phyloP scores from a whole-genome alignment of 495 filamentous ascomycete genomes.

The Penicillium desertorum region DNA sequence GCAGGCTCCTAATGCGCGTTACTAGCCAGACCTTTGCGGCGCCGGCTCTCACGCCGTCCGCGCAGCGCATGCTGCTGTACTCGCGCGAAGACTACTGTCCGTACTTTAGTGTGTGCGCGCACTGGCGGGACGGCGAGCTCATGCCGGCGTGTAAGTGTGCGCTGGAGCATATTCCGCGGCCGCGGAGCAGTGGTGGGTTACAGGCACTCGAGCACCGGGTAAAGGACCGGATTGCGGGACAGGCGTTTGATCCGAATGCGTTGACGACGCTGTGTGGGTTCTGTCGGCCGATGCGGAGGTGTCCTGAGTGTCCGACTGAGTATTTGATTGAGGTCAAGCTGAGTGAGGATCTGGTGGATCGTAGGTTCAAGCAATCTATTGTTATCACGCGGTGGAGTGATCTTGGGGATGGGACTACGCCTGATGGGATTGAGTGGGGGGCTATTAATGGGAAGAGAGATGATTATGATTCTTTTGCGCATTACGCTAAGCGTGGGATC shows the following conservation, averaged over 20 bases:
- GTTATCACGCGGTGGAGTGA: conserved; percentile 62
- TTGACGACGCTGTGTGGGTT: conserved; percentile 50
- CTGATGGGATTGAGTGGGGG: conserved; percentile 48
- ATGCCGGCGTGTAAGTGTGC: conserved; percentile 60
- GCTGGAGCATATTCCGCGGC: conserved; percentile 52
- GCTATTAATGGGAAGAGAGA: conserved; percentile 45
- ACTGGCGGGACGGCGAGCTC: conserved; percentile 60
- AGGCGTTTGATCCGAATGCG: conserved; percentile 43
- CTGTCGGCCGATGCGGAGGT: conserved; percentile 57
- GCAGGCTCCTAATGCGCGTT: conserved; percentile 55
- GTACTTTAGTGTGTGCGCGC: conserved; percentile 57
- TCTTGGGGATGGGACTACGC: conserved; percentile 52
- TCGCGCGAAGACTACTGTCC: conserved; percentile 59
- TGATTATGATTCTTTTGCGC: conserved; percentile 52
- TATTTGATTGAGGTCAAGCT: conserved; percentile 59
- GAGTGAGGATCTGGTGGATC: conserved; percentile 44
- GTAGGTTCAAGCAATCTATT: conserved; percentile 55
- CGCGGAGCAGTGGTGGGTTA: conserved; percentile 38
- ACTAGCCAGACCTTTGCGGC: conserved; percentile 46
- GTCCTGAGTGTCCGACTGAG: conserved; percentile 60
- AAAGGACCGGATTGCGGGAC: conserved; percentile 36
- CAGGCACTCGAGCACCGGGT: conserved; percentile 43
- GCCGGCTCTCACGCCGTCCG: conserved; percentile 42
- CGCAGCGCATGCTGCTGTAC: conserved; percentile 53
- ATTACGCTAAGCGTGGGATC: conserved; percentile 52